phyloP scores from a whole-genome alignment of 208 protist genomes.

The Crithidia expoeki region DNA sequence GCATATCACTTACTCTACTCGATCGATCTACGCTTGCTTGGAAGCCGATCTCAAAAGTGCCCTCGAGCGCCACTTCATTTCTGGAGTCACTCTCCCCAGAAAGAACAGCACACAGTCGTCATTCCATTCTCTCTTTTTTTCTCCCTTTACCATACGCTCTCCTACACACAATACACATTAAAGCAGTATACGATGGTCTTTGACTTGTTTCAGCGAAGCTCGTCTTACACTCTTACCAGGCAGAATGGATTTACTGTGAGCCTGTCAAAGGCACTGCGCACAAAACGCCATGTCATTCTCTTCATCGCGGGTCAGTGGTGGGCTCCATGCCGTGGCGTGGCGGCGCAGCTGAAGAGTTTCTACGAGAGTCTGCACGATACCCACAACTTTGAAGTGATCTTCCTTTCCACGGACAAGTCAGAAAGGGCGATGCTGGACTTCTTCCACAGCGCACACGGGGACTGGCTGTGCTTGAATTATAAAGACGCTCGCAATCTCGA shows the following conservation, averaged over 20 bases:
- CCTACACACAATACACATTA: background rate
- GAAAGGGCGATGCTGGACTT: slow-evolving; percentile 53
- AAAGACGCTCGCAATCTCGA: slow-evolving; percentile 4
- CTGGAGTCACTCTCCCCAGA: too few species aligned
- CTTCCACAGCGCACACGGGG: slow-evolving; percentile 34
- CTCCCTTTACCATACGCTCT: background rate
- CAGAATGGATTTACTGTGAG: slow-evolving; percentile 14
- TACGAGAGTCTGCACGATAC: slow-evolving; percentile 32
- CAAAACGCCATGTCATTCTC: slow-evolving; percentile 11
- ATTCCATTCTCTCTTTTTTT: too few species aligned
- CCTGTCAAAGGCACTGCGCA: slow-evolving; percentile 8
- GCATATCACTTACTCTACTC: too few species aligned
- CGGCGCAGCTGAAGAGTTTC: slow-evolving; percentile 22
- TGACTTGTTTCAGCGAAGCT: slow-evolving; percentile 8
- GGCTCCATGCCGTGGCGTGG: slow-evolving; percentile 18
- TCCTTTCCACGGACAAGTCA: slow-evolving; percentile 55
- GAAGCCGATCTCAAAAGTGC: too few species aligned
- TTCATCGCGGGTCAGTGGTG: slow-evolving; percentile 19
- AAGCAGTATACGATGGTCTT: slow-evolving; percentile 10
- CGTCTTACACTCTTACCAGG: slow-evolving; percentile 8
- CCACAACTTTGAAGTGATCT: slow-evolving; percentile 63
- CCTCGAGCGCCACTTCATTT: too few species aligned
- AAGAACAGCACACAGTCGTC: too few species aligned
- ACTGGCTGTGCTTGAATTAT: slow-evolving; percentile 41
- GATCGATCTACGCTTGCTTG: too few species aligned